A percentile compares a stretch with the other conserved stretches of the same genome.
phyloP scores from a whole-genome alignment of 768 basidiomycete genomes.

The Termitomyces sp. region DNA sequence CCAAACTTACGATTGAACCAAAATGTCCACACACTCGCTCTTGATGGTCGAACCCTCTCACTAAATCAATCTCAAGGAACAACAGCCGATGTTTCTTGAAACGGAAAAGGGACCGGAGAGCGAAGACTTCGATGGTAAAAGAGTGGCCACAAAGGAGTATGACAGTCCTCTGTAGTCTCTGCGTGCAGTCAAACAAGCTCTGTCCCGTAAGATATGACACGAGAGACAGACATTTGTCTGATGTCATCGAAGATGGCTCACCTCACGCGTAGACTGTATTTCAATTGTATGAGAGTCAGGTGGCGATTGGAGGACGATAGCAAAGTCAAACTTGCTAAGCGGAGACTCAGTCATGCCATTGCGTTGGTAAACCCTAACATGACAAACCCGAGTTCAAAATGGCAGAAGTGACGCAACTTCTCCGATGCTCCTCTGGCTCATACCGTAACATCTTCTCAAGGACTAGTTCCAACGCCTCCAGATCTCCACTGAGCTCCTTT shows the following conservation, averaged over 20 bases:
- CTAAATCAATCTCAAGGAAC: conserved; percentile 14
- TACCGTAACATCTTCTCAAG: conserved; percentile 2
- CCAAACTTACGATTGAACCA: neutral
- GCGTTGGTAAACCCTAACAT: neutral
- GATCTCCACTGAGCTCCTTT: neutral
- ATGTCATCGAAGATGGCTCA: neutral
- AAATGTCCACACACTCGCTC: neutral
- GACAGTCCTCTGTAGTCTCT: conserved; percentile 9
- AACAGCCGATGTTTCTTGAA: conserved; percentile 10
- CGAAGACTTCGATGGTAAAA: conserved; percentile 17
- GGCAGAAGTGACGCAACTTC: conserved; percentile 8
- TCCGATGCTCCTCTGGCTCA: conserved; percentile 2
- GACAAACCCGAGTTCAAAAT: neutral
- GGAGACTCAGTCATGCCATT: neutral
- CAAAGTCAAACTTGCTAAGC: neutral
- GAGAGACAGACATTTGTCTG: neutral
- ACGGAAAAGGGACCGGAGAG: conserved; percentile 9
- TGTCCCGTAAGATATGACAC: neutral
- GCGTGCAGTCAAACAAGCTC: conserved; percentile 9
- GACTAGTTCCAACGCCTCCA: conserved; percentile 1
- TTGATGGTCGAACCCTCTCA: conserved; percentile 4
- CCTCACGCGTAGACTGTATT: neutral
- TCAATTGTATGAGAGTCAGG: neutral
- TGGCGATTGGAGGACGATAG: neutral
- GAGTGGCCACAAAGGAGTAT: conserved; percentile 15